Base-by-base conservation (phyloP, 495 filamentous ascomycete genomes). In the Penicillium herquei region DNA sequence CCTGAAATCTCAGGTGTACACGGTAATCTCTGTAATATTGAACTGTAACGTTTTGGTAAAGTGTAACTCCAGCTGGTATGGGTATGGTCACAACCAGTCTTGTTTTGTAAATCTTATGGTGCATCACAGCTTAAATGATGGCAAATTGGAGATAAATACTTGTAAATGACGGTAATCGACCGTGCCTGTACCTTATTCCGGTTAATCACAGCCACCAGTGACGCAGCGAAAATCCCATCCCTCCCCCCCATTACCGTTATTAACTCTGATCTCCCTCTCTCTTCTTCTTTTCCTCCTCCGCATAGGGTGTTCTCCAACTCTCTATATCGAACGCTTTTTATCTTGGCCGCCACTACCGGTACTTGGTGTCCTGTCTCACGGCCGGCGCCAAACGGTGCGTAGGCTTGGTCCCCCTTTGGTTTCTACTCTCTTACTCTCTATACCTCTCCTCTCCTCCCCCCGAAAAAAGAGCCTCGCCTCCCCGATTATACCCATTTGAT, bases 351-450 rank as follows among this genome's bases (percentile, higher is more conserved):
- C 76, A 78, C 74, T 77, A 75, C 75, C 76, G 75, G 72, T 77
- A 70, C 70, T 76, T 77, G 76, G 75, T 79, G 76, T 78, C 76
- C 76, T 78, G 75, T 79, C 74, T 79, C 68, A 76, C 74, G 76
- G 70, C 76, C 74, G 76, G 76, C 76, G 76, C 76, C 76, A 79
- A 77, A 78, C 74, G 76, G 76, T 79, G 76, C 76, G 72, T 78
- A 77, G 76, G 74, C 73, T 78, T 74, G 72, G 72, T 74, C 73
- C 74, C 75, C 70, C 66, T 49, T 65, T 54, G 49, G 45, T 56
- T 52, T 51, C 50, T 59, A 54, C 54, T 61, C 59, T 64, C 54
- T 59, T 39, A 51, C 52, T 65, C 46, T 49, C 26, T 49, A 49
- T 39, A 53, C 51, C 65, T 59, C 41, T 47, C 65, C 52, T 37